phyloP scores from a whole-genome alignment of 2,329 filamentous ascomycete species.

The Elsinoe batatas region DNA sequence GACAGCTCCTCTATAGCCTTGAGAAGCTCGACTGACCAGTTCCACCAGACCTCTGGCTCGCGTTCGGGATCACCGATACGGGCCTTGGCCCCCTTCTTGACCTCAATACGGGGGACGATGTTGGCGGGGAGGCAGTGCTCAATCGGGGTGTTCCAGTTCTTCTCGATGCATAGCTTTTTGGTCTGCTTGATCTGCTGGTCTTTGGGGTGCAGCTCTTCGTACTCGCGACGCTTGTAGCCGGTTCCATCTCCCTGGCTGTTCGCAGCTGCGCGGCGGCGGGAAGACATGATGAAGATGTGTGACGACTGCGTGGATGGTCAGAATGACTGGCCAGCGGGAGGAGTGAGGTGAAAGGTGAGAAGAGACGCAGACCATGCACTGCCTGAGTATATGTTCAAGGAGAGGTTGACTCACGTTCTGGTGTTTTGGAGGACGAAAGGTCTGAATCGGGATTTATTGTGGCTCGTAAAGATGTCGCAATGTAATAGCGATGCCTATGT shows the following conservation, averaged over 20 bases:
- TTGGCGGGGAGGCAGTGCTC: slow-evolving; percentile 13
- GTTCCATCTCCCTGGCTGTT: neutral
- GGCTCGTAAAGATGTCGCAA: too few relatives aligned
- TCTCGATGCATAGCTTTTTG: slow-evolving; percentile 15
- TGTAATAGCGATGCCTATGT: too few relatives aligned
- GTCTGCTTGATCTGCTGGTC: slow-evolving; percentile 16
- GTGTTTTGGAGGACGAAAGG: too few relatives aligned
- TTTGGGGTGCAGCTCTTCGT: slow-evolving; percentile 14
- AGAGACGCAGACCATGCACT: neutral
- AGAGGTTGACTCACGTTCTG: neutral
- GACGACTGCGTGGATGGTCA: neutral
- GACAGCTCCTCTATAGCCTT: slow-evolving; percentile 16
- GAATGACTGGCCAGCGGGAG: neutral
- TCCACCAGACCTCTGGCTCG: slow-evolving; percentile 16
- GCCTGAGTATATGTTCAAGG: neutral
- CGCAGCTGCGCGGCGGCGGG: neutral
- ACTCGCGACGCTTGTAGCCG: slow-evolving; percentile 8
- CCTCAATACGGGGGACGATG: slow-evolving; percentile 16
- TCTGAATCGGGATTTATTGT: too few relatives aligned
- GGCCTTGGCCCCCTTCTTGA: slow-evolving; percentile 17
- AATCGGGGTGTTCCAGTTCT: slow-evolving; percentile 14
- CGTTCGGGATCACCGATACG: slow-evolving; percentile 11
- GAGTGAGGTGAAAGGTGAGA: neutral
- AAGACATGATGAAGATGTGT: neutral
- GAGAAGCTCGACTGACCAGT: slow-evolving; percentile 17